These are phyloP conservation scores for Kalmusia sp. DNA, from an alignment of 2,329 filamentous ascomycete genomes.

Conservation along the genomic window DNA sequence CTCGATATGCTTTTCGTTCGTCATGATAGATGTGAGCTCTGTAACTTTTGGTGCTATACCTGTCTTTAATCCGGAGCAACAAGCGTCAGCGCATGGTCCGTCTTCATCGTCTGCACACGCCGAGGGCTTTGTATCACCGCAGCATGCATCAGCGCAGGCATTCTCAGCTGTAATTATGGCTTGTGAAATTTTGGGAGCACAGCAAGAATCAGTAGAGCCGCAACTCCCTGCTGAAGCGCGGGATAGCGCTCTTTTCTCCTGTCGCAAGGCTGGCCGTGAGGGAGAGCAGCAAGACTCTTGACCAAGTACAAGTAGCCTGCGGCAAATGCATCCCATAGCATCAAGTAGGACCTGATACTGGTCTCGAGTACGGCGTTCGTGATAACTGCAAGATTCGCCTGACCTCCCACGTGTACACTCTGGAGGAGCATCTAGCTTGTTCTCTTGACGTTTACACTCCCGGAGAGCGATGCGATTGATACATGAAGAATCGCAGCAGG, in stretches of 20 bases:
- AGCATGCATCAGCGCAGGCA: neutral
- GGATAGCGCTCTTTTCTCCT: neutral
- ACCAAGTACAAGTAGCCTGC: constrained; percentile 2
- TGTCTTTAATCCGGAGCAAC: neutral
- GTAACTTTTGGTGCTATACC: neutral
- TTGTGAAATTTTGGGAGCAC: neutral
- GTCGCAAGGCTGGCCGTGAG: neutral
- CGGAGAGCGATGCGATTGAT: constrained; percentile 13
- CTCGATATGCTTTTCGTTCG: constrained; percentile 20
- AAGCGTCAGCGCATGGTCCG: neutral
- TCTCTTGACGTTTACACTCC: constrained; percentile 1
- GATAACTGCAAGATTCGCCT: constrained; percentile 2
- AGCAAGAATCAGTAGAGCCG: constrained; percentile 5
- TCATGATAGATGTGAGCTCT: neutral
- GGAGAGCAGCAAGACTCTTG: constrained; percentile 15
- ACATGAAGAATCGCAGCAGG: constrained; percentile 13
- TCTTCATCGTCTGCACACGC: neutral
- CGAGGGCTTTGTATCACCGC: neutral
- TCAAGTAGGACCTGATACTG: constrained; percentile 4
- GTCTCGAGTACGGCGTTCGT: neutral
- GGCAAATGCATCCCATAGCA: constrained; percentile 18
- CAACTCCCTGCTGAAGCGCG: constrained; percentile 2
- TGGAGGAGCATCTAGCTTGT: neutral
- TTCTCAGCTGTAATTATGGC: neutral
- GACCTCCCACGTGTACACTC: constrained; percentile 2